phyloP scores from a whole-genome alignment of 345 rosid genomes.

The Eutrema yunnanense region DNA sequence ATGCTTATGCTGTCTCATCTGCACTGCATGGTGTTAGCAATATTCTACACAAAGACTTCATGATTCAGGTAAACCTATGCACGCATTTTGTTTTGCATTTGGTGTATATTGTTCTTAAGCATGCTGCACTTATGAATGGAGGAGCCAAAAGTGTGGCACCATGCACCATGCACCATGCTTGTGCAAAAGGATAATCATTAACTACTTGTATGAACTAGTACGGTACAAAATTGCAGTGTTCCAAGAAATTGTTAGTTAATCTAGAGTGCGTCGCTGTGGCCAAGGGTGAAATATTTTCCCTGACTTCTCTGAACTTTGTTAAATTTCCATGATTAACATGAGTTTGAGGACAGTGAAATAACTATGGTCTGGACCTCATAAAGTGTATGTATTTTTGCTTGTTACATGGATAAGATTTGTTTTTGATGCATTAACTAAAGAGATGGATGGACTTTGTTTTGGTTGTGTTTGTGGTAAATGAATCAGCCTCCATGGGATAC shows the following conservation, averaged over 20 bases:
- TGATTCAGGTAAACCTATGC: slow-evolving; percentile 71
- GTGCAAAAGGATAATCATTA: not conserved
- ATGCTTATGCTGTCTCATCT: slow-evolving; percentile 95
- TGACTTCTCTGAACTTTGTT: not conserved
- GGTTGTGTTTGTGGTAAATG: slow-evolving; percentile 27
- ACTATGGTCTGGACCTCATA: not conserved
- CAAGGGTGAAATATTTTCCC: not conserved
- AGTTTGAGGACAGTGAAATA: not conserved
- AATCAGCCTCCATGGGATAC: slow-evolving; percentile 99
- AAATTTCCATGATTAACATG: not conserved
- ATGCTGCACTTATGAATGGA: not conserved
- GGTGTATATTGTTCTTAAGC: not conserved
- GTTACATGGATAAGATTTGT: not conserved
- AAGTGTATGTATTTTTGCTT: not conserved
- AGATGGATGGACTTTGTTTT: not conserved
- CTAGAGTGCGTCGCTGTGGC: not conserved
- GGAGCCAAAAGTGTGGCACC: not conserved
- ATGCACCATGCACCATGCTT: not conserved
- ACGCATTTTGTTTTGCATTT: not conserved
- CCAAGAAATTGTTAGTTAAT: not conserved
- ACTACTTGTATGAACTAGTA: not conserved
- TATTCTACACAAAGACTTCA: slow-evolving; percentile 81
- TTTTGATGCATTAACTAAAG: slow-evolving; percentile 2
- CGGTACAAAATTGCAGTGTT: not conserved
- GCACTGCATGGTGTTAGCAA: slow-evolving; percentile 89